Evolutionary conservation across 2,329 filamentous ascomycete genomes (phyloP), one percentile per base, ranked within the genome.

Genomic region (Lasiodiplodia sp.): DNA sequence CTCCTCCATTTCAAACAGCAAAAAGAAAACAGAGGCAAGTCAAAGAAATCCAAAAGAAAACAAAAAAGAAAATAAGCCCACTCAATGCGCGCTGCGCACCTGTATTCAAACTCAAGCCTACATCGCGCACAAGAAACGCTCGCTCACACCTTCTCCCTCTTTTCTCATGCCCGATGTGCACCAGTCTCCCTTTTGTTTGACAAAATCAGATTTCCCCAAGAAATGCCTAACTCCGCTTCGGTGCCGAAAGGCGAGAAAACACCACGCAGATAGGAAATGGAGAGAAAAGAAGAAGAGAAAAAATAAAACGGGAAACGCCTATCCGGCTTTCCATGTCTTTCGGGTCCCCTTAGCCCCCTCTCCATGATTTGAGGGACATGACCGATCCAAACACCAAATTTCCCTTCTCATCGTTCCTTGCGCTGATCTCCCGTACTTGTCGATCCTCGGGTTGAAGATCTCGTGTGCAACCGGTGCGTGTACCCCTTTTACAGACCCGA

Each of bases 341-440:
- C 28, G 31, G n/a, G 10, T 40, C 34, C 31, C 34, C 21, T 21
- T 40, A 23, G 2, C 12, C n/a, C 44, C 23, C 56, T 23, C 28
- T 14, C 21, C 31, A 34, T 34, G 31, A 38, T 60, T 31, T 11
- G 23, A 16, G 31, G 8, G 31, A 8, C 8, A 7, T 49, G 31
- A 21, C 58, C 58, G 49, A 63, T 7, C 16, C 16, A 37, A 18
- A 44, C 12, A 47, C 23, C 25, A 60, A 38, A 23, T 28, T 10
- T 14, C 10, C n/a, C 11, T 2, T 7, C 23, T 8, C n/a, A 8
- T 38, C 6, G 18, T n/a, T 6, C 37, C 18, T 16, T 63, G 58
- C 18, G 58, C 40, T 51, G 58, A 63, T 63, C 58, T 49, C 58
- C 58, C 58, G 58, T 18, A 12, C 18, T 11, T 37, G 16, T 11